Evolutionary conservation across 257 asterid genomes (phyloP).

Genomic region (Leptodermis oblonga): DNA sequence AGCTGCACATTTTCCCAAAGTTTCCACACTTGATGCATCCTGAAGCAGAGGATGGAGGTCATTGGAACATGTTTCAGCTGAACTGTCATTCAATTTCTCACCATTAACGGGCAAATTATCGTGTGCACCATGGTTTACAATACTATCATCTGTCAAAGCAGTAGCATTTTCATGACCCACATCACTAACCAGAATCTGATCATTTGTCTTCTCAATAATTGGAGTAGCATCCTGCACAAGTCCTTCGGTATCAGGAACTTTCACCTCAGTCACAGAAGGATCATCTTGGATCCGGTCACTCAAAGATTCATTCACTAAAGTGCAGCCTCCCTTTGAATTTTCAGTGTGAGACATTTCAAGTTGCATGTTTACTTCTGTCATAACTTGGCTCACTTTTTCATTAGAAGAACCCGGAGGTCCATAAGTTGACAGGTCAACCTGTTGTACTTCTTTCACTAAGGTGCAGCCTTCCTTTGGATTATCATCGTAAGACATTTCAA

Average conservation of each 20-base stretch:
- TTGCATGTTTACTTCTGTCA: slow-evolving; percentile 24
- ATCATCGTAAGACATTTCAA: slow-evolving; percentile 25
- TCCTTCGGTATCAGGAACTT: slow-evolving; percentile 28
- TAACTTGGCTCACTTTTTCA: slow-evolving; percentile 22
- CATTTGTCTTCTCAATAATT: slow-evolving; percentile 27
- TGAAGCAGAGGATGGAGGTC: slow-evolving; percentile 25
- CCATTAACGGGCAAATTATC: slow-evolving; percentile 28
- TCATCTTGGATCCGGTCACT: slow-evolving; percentile 34
- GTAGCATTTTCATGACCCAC: slow-evolving; percentile 27
- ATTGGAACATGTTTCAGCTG: slow-evolving; percentile 28
- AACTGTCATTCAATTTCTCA: slow-evolving; percentile 21
- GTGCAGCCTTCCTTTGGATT: slow-evolving; percentile 32
- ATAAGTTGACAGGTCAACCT: slow-evolving; percentile 25
- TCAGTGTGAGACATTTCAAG: slow-evolving; percentile 24
- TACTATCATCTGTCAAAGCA: slow-evolving; percentile 21
- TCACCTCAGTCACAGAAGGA: slow-evolving; percentile 25
- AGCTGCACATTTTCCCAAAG: slow-evolving; percentile 36
- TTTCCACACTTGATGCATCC: slow-evolving; percentile 35
- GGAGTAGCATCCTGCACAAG: slow-evolving; percentile 28
- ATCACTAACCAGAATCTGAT: slow-evolving; percentile 32
- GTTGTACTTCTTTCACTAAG: slow-evolving; percentile 33
- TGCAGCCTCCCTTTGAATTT: slow-evolving; percentile 28
- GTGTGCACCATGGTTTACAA: slow-evolving; percentile 18
- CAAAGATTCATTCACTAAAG: slow-evolving; percentile 30
- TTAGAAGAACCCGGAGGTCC: slow-evolving; percentile 31